phyloP scores from a whole-genome alignment of 2,329 filamentous ascomycete species.

The Plenodomus biglobosus region DNA sequence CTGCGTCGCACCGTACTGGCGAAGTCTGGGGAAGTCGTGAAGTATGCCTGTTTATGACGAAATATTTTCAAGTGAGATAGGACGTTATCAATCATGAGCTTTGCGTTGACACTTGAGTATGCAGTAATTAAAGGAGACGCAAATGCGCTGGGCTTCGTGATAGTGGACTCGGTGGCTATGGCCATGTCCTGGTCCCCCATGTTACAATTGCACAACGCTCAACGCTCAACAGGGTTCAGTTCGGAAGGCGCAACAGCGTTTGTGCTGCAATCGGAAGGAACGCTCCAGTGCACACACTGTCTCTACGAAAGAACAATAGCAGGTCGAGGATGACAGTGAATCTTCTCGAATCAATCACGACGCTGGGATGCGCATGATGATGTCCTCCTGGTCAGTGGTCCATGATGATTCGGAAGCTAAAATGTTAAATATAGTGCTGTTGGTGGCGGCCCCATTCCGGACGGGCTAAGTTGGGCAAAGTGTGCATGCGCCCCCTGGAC shows the following conservation, averaged over 20 bases:
- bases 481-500: conserved; percentile 1
- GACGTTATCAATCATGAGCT: too few relatives aligned
- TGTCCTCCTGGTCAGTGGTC: conserved; percentile 1
- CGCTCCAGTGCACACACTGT: not conserved
- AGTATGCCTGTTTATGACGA: too few relatives aligned
- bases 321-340: not conserved
- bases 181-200: not conserved
- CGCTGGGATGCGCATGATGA: conserved; percentile 1
- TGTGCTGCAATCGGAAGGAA: not conserved
- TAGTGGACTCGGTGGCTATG: not conserved
- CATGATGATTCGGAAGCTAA: not conserved
- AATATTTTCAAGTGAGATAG: too few relatives aligned
- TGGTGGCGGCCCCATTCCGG: not conserved
- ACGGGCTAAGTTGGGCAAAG: not conserved
- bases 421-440: conserved; percentile 2
- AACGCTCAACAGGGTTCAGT: not conserved
- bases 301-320: not conserved
- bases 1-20: too few relatives aligned
- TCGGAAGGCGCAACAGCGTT: not conserved
- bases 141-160: not conserved
- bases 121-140: not conserved
- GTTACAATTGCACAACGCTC: not conserved
- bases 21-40: too few relatives aligned
- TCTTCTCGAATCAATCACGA: not conserved
- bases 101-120: too few relatives aligned